Base-by-base conservation (phyloP, 768 basidiomycete species). In the Serendipita sp. region DNA sequence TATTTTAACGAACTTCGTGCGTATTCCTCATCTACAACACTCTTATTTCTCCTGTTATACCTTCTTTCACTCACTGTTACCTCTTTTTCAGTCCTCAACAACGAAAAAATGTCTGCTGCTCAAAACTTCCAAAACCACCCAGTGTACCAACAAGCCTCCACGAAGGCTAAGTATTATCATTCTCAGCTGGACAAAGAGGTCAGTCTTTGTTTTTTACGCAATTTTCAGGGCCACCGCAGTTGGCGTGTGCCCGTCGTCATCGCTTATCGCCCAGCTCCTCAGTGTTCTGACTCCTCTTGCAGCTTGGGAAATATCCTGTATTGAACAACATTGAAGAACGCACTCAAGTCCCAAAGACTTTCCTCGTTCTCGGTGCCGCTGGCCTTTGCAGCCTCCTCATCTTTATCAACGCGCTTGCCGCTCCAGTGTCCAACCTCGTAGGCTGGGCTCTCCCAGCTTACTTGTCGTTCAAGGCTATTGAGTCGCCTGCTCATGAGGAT, bases 141-240 rank as follows among this genome's bases (percentile, higher is more conserved):
- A 33, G 78, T 84, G 69, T 83, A 86, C 76, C 68, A 88, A 69
- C 88, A 94, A 75, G 90, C 82, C 26, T 84, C 88, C 75, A 84
- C 82, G 72, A 88, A 86, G 79, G 88, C 84, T 65, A 78, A 78
- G 68, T 82, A 86, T 76, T 90, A 96, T 72, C 75, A 90, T 70
- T 76, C 72, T 74, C 88, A 94, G 79, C 86, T 98, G 70, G 95
- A 98, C 79, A 96, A 96, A 74, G 94, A 98, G 87, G 94, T 92
- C 45, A 42, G 82, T 76, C 9, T 20, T 42, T 16, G 20, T 41
- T 33, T 41, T 43, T n/a, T 22, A 28, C 62, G 24, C 51, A 33
- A 28, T 33, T 62, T 34, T 38, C 31, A 3, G 11, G 53, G 20
- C 17, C 4, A 14, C 5, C 38, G 5, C 20, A 26, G 17, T 26